phyloP scores from a whole-genome alignment of 2,329 filamentous ascomycete species.

The Cryphonectria radicalis region DNA sequence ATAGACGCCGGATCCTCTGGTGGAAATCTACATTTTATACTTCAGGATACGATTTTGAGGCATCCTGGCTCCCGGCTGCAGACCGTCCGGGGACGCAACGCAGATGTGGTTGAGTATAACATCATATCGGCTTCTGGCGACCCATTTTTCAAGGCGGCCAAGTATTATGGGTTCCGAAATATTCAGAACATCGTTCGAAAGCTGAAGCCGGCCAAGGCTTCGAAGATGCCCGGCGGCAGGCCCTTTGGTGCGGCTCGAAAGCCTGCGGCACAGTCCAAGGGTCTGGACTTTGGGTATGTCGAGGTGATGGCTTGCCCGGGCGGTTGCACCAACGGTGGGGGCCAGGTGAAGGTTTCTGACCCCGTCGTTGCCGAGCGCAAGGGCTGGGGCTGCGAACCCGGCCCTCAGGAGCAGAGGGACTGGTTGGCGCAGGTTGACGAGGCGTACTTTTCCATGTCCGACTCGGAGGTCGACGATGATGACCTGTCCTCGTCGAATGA shows the following conservation, averaged over 20 bases:
- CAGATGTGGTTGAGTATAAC: constrained; percentile 86
- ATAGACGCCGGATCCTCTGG: constrained; percentile 78
- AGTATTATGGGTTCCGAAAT: constrained; percentile 97
- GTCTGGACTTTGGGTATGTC: constrained; percentile 82
- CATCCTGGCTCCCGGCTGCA: constrained; percentile 75
- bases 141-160: constrained; percentile 75
- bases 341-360: constrained; percentile 91
- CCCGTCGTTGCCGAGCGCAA: constrained; percentile 60
- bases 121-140: constrained; percentile 62
- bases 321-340: constrained; percentile 97
- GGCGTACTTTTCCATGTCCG: constrained; percentile 82
- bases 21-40: constrained; percentile 84
- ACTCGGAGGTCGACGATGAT: constrained; percentile 46
- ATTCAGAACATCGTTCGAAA: constrained; percentile 97
- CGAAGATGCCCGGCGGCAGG: constrained; percentile 78
- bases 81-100: constrained; percentile 78
- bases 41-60: constrained; percentile 72
- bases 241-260: constrained; percentile 60
- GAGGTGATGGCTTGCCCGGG: constrained; percentile 99
- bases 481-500: constrained; percentile 29
- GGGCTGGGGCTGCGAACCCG: constrained; percentile 58
- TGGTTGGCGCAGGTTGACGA: constrained; percentile 86
- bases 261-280: constrained; percentile 52
- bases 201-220: constrained; percentile 78
- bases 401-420: constrained; percentile 79